These are phyloP conservation scores for Candolleomyces efflorescens DNA, from an alignment of 768 basidiomycete species.

Conservation along the genomic window DNA sequence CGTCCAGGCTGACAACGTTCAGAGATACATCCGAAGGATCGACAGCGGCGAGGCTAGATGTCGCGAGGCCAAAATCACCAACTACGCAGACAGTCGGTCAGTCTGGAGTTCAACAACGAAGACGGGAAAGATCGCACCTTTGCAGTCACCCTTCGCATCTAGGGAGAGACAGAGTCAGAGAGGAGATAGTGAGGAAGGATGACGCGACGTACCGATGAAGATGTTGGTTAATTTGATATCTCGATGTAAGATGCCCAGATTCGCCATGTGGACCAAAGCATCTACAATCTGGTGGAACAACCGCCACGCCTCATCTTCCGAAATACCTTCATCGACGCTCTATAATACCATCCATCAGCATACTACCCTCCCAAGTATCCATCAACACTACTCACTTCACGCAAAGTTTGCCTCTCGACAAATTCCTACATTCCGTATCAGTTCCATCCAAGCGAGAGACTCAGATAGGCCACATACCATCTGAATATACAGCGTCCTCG, in stretches of 20 bases:
- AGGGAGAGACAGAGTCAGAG: not conserved
- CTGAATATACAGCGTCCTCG: conserved; percentile 84
- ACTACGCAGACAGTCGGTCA: conserved; percentile 36
- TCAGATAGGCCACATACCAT: conserved; percentile 51
- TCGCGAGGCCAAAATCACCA: conserved; percentile 91
- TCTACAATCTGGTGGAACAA: conserved; percentile 88
- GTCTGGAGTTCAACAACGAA: not conserved
- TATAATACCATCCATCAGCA: conserved; percentile 18
- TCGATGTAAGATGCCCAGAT: conserved; percentile 79
- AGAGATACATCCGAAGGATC: conserved; percentile 67
- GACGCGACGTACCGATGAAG: conserved; percentile 66
- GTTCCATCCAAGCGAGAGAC: not conserved
- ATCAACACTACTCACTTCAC: conserved; percentile 48
- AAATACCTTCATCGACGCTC: conserved; percentile 76
- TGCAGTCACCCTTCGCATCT: conserved; percentile 84
- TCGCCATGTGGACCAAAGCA: conserved; percentile 86
- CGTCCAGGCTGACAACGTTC: conserved; percentile 39
- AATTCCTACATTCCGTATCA: conserved; percentile 55
- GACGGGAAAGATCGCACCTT: conserved; percentile 39
- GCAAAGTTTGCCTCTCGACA: conserved; percentile 86
- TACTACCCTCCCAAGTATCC: not conserved
- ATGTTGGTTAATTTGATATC: conserved; percentile 95
- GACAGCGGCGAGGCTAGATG: conserved; percentile 73
- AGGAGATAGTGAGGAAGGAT: not conserved
- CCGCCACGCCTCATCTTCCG: conserved; percentile 85